Evolutionary conservation across 352 stramenopile species (phyloP).

Genomic region (Pythium pectinolyticum): DNA sequence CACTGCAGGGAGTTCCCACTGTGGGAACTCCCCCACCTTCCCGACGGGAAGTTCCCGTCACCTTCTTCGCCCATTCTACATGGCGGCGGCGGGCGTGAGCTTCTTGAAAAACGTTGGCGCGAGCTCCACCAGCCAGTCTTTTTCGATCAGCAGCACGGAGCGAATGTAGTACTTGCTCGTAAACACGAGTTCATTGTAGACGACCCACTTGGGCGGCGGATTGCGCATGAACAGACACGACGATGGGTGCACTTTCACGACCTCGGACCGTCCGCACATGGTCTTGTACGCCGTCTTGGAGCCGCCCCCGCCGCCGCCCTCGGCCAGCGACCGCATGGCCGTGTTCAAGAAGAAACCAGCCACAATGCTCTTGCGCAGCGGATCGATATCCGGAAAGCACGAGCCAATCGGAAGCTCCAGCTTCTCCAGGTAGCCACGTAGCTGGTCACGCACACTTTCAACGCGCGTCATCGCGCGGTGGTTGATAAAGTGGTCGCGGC

Average conservation of each 20-base stretch:
- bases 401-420: conserved; percentile 67
- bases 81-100: conserved; percentile 30
- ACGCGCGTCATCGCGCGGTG: conserved; percentile 79
- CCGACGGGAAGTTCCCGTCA: background rate
- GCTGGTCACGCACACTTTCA: conserved; percentile 77
- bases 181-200: conserved; percentile 91
- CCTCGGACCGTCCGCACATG: conserved; percentile 77
- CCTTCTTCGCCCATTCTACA: background rate
- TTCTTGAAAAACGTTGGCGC: conserved; percentile 84
- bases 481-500: conserved; percentile 87
- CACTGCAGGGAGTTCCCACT: too few species aligned
- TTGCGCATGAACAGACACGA: conserved; percentile 90
- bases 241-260: conserved; percentile 88
- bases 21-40: too few species aligned
- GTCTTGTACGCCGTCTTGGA: conserved; percentile 88
- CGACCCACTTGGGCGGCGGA: conserved; percentile 78
- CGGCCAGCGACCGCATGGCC: conserved; percentile 79
- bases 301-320: conserved; percentile 49
- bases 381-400: conserved; percentile 74
- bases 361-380: conserved; percentile 86
- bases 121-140: conserved; percentile 86
- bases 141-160: conserved; percentile 85
- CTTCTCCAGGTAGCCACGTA: conserved; percentile 73
- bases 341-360: conserved; percentile 89
- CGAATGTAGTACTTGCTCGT: conserved; percentile 92